These are phyloP conservation scores for Hydrangea macrophylla DNA, from an alignment of 148 eudicot genomes.

Conservation along the genomic window DNA sequence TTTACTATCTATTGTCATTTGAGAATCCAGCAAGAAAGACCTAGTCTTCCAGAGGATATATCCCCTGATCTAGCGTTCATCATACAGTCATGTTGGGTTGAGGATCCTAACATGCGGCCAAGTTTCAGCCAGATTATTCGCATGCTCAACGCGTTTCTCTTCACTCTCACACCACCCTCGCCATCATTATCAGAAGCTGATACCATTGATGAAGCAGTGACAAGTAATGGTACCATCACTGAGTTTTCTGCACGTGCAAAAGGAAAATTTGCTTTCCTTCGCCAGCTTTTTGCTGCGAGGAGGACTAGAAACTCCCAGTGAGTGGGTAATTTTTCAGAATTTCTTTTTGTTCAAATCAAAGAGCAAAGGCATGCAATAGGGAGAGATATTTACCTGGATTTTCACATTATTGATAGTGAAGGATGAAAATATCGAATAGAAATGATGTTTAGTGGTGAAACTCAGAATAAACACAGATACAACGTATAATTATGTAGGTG, in stretches of 20 bases:
- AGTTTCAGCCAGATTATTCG: constrained; percentile 82
- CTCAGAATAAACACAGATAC: constrained; percentile 29
- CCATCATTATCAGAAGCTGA: constrained; percentile 39
- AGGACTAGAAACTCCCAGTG: constrained; percentile 58
- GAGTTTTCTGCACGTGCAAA: constrained; percentile 59
- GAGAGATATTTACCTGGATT: constrained; percentile 16
- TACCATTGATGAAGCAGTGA: constrained; percentile 28
- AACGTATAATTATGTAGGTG: constrained; percentile 21
- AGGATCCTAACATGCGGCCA: constrained; percentile 82
- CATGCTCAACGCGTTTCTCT: constrained; percentile 61
- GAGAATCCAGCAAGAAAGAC: constrained; percentile 83
- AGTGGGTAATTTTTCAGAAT: constrained; percentile 20
- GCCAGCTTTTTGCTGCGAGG: constrained; percentile 81
- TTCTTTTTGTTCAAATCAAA: constrained; percentile 7
- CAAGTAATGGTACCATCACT: constrained; percentile 61
- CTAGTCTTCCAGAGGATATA: constrained; percentile 61
- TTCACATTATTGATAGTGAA: constrained; percentile 6
- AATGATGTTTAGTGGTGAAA: constrained; percentile 3
- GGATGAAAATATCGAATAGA: constrained; percentile 3
- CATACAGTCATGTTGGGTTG: constrained; percentile 87
- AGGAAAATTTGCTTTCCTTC: constrained; percentile 71
- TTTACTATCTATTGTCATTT: neutral
- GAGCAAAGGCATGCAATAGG: constrained; percentile 7
- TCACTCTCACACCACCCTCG: constrained; percentile 42
- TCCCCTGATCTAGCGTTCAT: constrained; percentile 75